phyloP scores from a whole-genome alignment of 768 basidiomycete species.

The Strobilomyces echinocephalus region DNA sequence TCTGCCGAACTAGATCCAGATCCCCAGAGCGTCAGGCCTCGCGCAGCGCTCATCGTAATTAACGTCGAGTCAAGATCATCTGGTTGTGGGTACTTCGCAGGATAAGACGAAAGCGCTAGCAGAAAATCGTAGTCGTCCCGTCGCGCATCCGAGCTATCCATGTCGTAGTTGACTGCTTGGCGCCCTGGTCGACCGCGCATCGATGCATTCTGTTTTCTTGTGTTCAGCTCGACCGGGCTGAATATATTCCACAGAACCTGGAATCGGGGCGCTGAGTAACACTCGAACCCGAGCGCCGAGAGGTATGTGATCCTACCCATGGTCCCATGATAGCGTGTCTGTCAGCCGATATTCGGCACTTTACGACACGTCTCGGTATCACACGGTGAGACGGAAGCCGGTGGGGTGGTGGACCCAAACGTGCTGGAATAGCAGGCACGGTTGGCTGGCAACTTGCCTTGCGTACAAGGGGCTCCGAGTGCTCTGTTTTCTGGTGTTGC shows the following conservation, averaged over 20 bases:
- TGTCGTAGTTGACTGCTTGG: constrained; percentile 12
- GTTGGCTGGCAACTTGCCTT: constrained; percentile 34
- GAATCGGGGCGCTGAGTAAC: constrained; percentile 3
- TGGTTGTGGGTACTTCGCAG: constrained; percentile 37
- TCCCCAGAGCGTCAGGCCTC: constrained; percentile 51
- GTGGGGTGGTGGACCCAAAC: constrained; percentile 37
- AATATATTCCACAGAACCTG: constrained; percentile 47
- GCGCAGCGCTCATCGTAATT: constrained; percentile 43
- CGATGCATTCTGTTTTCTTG: constrained; percentile 42
- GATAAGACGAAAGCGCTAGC: constrained; percentile 36
- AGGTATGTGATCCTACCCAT: constrained; percentile 41
- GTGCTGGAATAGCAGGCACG: constrained; percentile 27
- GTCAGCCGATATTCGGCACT: constrained; percentile 44
- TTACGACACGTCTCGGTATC: constrained; percentile 40
- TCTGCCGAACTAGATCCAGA: background rate
- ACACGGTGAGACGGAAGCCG: constrained; percentile 49
- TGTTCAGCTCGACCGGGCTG: constrained; percentile 32
- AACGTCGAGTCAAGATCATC: constrained; percentile 45
- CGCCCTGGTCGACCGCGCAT: constrained; percentile 31
- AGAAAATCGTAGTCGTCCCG: constrained; percentile 53
- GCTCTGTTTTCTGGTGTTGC: constrained; percentile 30
- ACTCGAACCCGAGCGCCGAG: background rate
- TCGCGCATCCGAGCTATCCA: constrained; percentile 16
- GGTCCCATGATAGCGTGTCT: constrained; percentile 48
- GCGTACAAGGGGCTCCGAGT: constrained; percentile 6